A percentile compares a stretch with the other conserved stretches of the same genome.
phyloP scores from a whole-genome alignment of 306 rosid species.

The Spatholobus suberectus region DNA sequence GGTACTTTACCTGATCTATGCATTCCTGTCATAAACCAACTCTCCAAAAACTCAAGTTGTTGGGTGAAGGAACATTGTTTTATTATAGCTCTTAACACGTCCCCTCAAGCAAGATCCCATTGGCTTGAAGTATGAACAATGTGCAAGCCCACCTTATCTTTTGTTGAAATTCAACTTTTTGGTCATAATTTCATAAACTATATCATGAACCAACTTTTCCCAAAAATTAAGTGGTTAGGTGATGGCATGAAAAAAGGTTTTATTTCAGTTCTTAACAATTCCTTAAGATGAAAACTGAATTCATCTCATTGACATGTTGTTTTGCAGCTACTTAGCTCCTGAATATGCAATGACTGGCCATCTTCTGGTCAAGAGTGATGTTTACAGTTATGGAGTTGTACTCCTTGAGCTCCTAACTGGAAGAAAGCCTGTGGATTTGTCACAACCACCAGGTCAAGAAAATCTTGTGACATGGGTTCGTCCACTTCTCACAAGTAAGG shows the following conservation, averaged over 20 bases:
- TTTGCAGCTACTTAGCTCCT: conserved; percentile 91
- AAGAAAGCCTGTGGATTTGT: conserved; percentile 92
- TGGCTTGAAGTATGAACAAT: neutral
- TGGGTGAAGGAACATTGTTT: neutral
- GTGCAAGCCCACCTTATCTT: neutral
- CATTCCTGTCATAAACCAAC: neutral
- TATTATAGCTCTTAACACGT: neutral
- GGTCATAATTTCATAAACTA: neutral
- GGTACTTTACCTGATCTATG: neutral
- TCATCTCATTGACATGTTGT: conserved; percentile 33
- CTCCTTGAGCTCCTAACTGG: conserved; percentile 95
- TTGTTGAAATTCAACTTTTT: neutral
- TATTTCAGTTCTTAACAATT: conserved; percentile 9
- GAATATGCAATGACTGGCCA: conserved; percentile 99
- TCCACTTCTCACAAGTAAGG: conserved; percentile 84
- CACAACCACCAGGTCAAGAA: conserved; percentile 96
- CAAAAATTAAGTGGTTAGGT: neutral
- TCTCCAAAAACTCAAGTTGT: neutral
- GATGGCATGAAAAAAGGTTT: neutral
- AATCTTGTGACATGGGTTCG: conserved; percentile 91
- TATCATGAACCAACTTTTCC: conserved; percentile 17
- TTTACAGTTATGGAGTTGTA: conserved; percentile 97
- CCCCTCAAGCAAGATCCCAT: neutral
- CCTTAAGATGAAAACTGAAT: conserved; percentile 22
- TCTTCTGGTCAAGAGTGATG: conserved; percentile 96